Evolutionary conservation across 1,284 basidiomycete genomes (phyloP).

Genomic region (Neonothopanus nambi): DNA sequence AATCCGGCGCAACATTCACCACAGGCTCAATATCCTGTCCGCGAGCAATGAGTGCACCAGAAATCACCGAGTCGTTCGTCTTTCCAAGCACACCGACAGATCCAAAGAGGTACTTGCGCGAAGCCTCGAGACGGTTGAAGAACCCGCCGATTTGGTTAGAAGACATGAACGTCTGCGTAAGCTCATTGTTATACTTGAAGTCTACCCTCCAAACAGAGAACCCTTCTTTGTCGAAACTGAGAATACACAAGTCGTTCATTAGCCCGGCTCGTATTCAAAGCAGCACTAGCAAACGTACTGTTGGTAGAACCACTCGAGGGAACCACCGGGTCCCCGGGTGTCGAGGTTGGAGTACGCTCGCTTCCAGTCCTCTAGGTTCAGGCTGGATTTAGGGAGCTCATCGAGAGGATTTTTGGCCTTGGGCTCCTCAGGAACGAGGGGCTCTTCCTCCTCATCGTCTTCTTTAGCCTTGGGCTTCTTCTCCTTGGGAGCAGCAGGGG

Average conservation of each 20-base stretch:
- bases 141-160: slow-evolving; percentile 89
- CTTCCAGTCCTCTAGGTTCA: slow-evolving; percentile 99
- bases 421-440: slow-evolving; percentile 41
- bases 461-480: slow-evolving; percentile 65
- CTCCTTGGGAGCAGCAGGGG: slow-evolving; percentile 51
- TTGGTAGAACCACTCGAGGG: slow-evolving; percentile 89
- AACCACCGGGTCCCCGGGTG: slow-evolving; percentile 74
- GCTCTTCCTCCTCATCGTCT: slow-evolving; percentile 62
- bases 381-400: slow-evolving; percentile 84
- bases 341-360: slow-evolving; percentile 97
- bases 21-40: slow-evolving; percentile 73
- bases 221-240: slow-evolving; percentile 86
- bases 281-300: slow-evolving; percentile 55
- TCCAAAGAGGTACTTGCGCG: slow-evolving; percentile 94
- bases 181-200: slow-evolving; percentile 97
- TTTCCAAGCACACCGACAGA: slow-evolving; percentile 90
- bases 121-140: slow-evolving; percentile 95
- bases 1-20: slow-evolving; percentile 88
- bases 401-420: slow-evolving; percentile 95
- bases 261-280: slow-evolving; percentile 17
- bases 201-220: slow-evolving; percentile 92
- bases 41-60: slow-evolving; percentile 81
- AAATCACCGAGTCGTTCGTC: slow-evolving; percentile 69
- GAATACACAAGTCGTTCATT: slow-evolving; percentile 25
- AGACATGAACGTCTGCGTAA: slow-evolving; percentile 92